These are phyloP conservation scores for Mucor mucedo DNA, from an alignment of 371 early-diverging fungal genomes.

Conservation along the genomic window DNA sequence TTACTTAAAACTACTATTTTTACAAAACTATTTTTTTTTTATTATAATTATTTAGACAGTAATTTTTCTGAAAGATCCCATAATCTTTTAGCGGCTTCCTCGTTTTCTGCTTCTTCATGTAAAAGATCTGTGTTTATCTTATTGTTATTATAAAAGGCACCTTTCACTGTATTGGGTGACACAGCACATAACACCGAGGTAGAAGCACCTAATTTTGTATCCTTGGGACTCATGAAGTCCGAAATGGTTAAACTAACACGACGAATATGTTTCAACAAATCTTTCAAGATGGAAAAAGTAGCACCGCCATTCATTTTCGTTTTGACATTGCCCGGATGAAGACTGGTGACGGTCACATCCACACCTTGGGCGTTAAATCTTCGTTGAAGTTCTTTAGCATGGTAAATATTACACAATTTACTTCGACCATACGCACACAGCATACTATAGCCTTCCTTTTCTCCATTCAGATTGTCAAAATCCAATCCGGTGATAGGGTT, in stretches of 20 bases:
- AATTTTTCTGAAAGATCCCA: conserved; percentile 12
- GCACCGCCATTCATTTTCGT: not conserved
- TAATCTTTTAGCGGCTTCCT: conserved; percentile 6
- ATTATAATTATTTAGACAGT: no score
- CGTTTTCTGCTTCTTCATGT: not conserved
- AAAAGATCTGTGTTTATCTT: not conserved
- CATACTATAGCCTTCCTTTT: conserved; percentile 23
- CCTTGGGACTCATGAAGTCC: not conserved
- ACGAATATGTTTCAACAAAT: no score
- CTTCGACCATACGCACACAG: conserved; percentile 17
- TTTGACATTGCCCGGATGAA: conserved; percentile 9
- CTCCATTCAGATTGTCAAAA: conserved; percentile 42
- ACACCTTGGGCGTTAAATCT: conserved; percentile 28
- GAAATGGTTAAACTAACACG: no score
- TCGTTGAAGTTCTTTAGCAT: conserved; percentile 57
- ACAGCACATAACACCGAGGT: conserved; percentile 8
- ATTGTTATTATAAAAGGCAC: conserved; percentile 6
- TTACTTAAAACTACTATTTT: no score
- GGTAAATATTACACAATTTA: conserved; percentile 50
- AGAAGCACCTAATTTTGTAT: conserved; percentile 1
- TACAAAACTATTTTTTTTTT: no score
- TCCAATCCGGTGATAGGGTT: conserved; percentile 20
- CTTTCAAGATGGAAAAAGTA: no score
- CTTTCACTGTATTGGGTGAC: conserved; percentile 1
- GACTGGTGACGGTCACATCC: conserved; percentile 4